Base-by-base conservation (phyloP, 2,329 filamentous ascomycete genomes). In the Claviceps digitariae region DNA sequence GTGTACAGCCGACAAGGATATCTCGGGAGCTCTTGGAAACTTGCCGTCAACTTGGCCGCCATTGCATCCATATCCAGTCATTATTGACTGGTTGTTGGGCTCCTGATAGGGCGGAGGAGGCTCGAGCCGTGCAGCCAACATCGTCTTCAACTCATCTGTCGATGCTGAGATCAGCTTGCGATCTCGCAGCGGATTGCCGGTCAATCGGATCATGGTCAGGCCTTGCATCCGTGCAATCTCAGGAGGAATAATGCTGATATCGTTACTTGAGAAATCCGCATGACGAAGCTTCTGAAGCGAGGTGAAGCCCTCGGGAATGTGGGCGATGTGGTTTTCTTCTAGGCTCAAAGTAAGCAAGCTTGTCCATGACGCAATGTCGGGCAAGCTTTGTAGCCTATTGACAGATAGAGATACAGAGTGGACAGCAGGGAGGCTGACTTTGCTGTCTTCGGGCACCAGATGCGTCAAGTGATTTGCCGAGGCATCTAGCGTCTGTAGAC, bases 161-260 rank as follows among this genome's bases (percentile, higher is more conserved):
- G 78, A 78, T 70, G 94, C 87, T 0, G 81, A 85, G 15, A 90
- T 74, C 59, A 93, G 89, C 64, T 90, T 95, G 64, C 86, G 90
- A 64, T 96, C 90, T 15, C 87, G 78, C 15, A 98, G 72, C 0
- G 93, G 93, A 62, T 98, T 98, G n/a, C 89, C 90, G 45, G 83
- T 83, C 34, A 98, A 74, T 4, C 84, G 82, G 44, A 97, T 77
- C 64, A 83, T 83, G 21, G 82, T 77, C 10, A 98, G 71, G 46
- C 71, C 82, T 6, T 88, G 81, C 89, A 97, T 95, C 27, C 80
- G 72, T 5, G 84, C 86, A 54, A 97, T 80, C 58, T 82, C 83
- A 0, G 87, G 77, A 31, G 93, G 87, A 8, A 98, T 67, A 13
- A 79, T 73, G 2, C 81, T 81, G 48, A 98, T 81, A 57, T 93